Conservation (phyloP, 176 grass and related monocot species). For the Zea mays region Zm-B73-REFERENCE-NAM-5.0 NC_050098.1:235902001-235902500, state of each 20-base stretch:
- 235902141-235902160: constrained; percentile 28
- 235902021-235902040: constrained; percentile 50
- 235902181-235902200: constrained; percentile 84
- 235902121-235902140: constrained; percentile 66
- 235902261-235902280: constrained; percentile 62
- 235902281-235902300: constrained; percentile 75
- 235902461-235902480: constrained; percentile 45
- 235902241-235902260: constrained; percentile 74
- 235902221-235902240: constrained; percentile 74
- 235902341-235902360: constrained; percentile 24
- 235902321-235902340: constrained; percentile 67
- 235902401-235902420: constrained; percentile 72
- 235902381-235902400: constrained; percentile 45
- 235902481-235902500: constrained; percentile 48
- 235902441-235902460: constrained; percentile 63
- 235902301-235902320: constrained; percentile 73
- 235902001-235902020: constrained; percentile 54
- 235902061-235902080: constrained; percentile 66
- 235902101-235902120: constrained; percentile 89
- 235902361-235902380: constrained; percentile 23
- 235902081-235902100: constrained; percentile 89
- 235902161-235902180: constrained; percentile 89
- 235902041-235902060: constrained; percentile 62
- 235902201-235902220: constrained; percentile 70
- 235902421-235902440: constrained; percentile 85